Evolutionary conservation across 805 yeast genomes (phyloP).

Genomic region (Candida quercuum): DNA sequence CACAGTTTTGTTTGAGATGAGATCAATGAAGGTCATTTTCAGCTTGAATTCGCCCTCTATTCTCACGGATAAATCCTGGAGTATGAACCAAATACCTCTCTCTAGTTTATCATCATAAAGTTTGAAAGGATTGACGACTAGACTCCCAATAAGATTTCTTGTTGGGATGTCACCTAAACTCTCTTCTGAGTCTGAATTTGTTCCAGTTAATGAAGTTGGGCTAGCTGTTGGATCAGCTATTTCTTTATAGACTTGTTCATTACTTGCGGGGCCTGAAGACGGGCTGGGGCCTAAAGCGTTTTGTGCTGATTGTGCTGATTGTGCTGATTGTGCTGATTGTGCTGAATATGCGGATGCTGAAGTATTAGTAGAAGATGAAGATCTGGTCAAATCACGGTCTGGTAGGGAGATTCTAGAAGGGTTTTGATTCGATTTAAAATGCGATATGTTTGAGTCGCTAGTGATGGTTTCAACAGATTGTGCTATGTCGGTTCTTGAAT

Average conservation of each 20-base stretch:
- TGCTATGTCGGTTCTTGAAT: no score
- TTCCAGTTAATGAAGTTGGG: not conserved
- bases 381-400: no score
- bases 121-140: conserved; percentile 34
- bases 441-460: no score
- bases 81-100: conserved; percentile 37
- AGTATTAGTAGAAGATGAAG: not conserved
- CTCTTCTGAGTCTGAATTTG: conserved; percentile 8
- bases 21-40: conserved; percentile 30
- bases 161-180: conserved; percentile 23
- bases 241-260: no score
- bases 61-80: conserved; percentile 36
- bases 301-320: not conserved
- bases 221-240: not conserved
- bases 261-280: no score
- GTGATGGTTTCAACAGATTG: no score
- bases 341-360: not conserved
- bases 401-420: no score
- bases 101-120: conserved; percentile 29
- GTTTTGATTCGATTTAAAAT: no score
- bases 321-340: not conserved
- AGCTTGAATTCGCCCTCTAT: conserved; percentile 37
- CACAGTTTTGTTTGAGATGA: conserved; percentile 15
- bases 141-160: conserved; percentile 34
- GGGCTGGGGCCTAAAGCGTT: not conserved